phyloP scores from a whole-genome alignment of 2,329 filamentous ascomycete species.

The Stemphylium beticola region DNA sequence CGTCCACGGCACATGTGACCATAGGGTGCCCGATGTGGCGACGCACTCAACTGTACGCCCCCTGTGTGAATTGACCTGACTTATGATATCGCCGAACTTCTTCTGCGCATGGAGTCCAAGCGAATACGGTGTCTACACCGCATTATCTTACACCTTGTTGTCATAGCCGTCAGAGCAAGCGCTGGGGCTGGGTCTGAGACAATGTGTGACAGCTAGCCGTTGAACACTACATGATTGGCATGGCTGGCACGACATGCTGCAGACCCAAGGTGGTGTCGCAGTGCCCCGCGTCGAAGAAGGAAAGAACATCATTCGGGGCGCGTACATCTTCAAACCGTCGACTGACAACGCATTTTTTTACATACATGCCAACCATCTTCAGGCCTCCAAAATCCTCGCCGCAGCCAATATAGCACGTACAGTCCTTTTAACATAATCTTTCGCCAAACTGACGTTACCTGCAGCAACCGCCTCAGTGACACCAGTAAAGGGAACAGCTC shows the following conservation, averaged over 20 bases:
- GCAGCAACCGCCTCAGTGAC: slow-evolving; percentile 42
- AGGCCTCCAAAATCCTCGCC: slow-evolving; percentile 24
- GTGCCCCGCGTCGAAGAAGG: neutral
- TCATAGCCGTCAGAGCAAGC: neutral
- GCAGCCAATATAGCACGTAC: slow-evolving; percentile 36
- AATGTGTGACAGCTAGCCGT: no score
- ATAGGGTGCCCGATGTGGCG: neutral
- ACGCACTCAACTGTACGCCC: neutral
- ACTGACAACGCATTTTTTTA: neutral
- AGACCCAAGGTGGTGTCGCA: neutral
- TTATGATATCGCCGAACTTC: neutral
- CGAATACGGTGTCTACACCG: neutral
- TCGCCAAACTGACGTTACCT: slow-evolving; percentile 29
- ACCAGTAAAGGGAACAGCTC: slow-evolving; percentile 42
- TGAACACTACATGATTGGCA: no score
- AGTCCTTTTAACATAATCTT: slow-evolving; percentile 39
- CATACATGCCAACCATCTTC: neutral
- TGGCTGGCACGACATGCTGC: no score
- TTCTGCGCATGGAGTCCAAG: neutral
- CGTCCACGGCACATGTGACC: neutral
- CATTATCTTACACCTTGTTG: neutral
- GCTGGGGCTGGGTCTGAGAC: neutral
- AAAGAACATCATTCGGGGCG: neutral
- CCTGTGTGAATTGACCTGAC: neutral
- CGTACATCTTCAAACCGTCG: neutral